A percentile compares a stretch with the other conserved stretches of the same genome.
Evolutionary conservation across 2,329 filamentous ascomycete genomes (phyloP).

Genomic region (Calonectria hawksworthii): DNA sequence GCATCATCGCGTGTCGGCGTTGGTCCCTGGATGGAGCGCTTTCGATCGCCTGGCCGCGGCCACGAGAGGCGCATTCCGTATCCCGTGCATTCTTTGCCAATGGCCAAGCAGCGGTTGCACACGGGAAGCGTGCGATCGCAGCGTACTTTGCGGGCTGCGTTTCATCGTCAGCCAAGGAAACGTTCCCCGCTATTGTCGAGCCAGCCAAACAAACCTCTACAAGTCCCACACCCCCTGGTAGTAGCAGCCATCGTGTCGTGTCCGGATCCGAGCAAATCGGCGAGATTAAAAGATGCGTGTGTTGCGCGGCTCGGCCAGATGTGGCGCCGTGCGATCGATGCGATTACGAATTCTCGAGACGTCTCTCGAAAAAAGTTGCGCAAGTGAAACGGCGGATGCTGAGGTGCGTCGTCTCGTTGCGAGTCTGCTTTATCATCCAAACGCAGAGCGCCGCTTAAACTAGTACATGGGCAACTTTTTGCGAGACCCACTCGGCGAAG

Average conservation of each 20-base stretch:
- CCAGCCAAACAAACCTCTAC: slow-evolving; percentile 31
- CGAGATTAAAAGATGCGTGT: neutral
- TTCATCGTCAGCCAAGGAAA: slow-evolving; percentile 6
- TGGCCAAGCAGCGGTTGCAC: slow-evolving; percentile 26
- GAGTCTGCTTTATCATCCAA: neutral
- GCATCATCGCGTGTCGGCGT: neutral
- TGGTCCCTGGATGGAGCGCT: slow-evolving; percentile 28
- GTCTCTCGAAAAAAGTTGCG: neutral
- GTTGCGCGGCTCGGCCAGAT: neutral
- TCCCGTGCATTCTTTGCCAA: slow-evolving; percentile 24
- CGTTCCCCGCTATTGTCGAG: neutral
- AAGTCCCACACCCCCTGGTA: slow-evolving; percentile 30
- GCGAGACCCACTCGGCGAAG: slow-evolving; percentile 1
- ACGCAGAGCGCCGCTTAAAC: neutral
- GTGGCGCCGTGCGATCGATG: neutral
- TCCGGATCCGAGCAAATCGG: neutral
- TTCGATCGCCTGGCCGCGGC: slow-evolving; percentile 28
- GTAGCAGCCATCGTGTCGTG: slow-evolving; percentile 15
- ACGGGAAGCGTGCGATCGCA: slow-evolving; percentile 32
- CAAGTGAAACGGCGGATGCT: neutral
- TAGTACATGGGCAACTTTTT: slow-evolving; percentile 7
- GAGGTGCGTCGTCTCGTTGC: neutral
- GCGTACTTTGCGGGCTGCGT: slow-evolving; percentile 35
- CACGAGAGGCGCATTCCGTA: slow-evolving; percentile 36
- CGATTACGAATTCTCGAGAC: neutral